Base-by-base conservation (phyloP, 306 rosid species). In the Elaeagnus macrophylla region DNA sequence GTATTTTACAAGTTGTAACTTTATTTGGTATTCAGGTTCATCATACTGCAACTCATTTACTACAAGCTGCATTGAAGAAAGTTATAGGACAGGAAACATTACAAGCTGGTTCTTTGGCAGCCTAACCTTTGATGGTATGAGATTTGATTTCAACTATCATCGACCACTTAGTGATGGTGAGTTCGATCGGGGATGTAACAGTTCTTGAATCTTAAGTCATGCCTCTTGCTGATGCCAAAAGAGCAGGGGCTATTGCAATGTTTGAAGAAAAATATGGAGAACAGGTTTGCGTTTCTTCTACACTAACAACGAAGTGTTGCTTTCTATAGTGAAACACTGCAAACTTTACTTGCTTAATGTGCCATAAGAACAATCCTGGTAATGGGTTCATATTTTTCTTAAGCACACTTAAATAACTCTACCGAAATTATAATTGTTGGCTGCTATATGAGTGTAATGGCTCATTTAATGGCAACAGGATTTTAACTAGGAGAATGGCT, bases 91-190 rank as follows among this genome's bases (percentile, higher is more conserved):
- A 77, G 59, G 97, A 91, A 69, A 91, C 93, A 53, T 86, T 95
- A 54, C 97, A 86, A 84, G 97, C 97, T 69, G 97, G 97, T 78
- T 91, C 96, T 37, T 68, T 86, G 75, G 97, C 86, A 53, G 85
- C 91, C 46, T 91, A 53, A 83, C 91, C 46, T 91, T 91, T 78
- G 96, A 91, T 53, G 89, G 97, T 54, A 81, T 91, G 57, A 82
- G 97, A 62, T 91, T 91, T 70, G 97, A 91, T 77, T 91, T 91
- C 86, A 91, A 84, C 72, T 84, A 84, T 72, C 97, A 80, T 67
- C 86, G 74, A 50, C 78, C 93, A 49, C 78, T 86, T 69, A 74
- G 54, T 44, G 94, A 86, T 52, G 58, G 62, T 35, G 97, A 91
- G 75, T 78, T 84, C 66, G 97, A 80, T 86, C 64, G 85, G 85